A percentile compares a stretch with the other conserved stretches of the same genome.
Conservation (phyloP, 73 alveolate species). For the Breviolum minutum region DNA sequence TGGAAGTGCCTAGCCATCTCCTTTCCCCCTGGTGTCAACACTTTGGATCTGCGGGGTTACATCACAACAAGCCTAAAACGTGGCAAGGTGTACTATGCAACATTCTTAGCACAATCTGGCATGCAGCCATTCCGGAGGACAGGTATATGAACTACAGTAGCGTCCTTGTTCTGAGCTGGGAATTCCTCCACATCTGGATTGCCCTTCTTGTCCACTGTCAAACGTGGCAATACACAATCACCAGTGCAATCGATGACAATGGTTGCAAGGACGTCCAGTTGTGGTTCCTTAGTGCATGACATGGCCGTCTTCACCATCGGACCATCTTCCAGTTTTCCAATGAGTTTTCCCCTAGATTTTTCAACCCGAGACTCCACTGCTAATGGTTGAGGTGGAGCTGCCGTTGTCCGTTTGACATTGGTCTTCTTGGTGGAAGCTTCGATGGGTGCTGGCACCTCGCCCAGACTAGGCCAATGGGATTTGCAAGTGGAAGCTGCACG, state of each 20-base stretch:
- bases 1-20: background rate
- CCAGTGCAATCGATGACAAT: conserved; percentile 86
- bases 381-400: conserved; percentile 58
- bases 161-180: conserved; percentile 94
- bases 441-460: conserved; percentile 26
- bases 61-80: background rate
- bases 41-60: background rate
- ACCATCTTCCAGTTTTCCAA: background rate
- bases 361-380: conserved; percentile 30
- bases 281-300: conserved; percentile 32
- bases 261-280: conserved; percentile 85
- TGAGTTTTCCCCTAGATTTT: no score
- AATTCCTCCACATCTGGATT: conserved; percentile 78
- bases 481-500: background rate
- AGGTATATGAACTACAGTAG: no score
- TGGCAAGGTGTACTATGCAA: background rate
- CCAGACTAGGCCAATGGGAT: background rate
- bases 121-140: no score
- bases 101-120: background rate
- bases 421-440: conserved; percentile 9
- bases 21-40: background rate
- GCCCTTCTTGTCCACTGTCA: conserved; percentile 89
- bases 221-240: conserved; percentile 69
- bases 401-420: background rate
- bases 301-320: background rate